phyloP scores from a whole-genome alignment of 2,329 filamentous ascomycete genomes.

The Fusarium multiceps region DNA sequence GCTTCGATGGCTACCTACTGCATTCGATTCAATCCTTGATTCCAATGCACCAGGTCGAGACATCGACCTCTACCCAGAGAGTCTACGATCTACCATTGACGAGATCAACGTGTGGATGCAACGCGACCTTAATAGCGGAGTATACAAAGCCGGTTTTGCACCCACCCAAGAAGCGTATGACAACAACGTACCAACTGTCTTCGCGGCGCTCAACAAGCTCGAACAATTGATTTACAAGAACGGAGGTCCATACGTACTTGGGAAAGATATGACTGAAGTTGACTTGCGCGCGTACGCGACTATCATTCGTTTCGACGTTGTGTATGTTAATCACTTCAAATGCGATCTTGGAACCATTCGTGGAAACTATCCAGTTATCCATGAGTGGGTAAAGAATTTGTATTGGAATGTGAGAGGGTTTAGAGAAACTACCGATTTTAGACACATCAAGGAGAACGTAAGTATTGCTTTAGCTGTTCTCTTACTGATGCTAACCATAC shows the following conservation, averaged over 20 bases:
- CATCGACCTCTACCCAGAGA: constrained; percentile 66
- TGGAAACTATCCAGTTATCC: constrained; percentile 72
- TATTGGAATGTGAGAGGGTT: constrained; percentile 72
- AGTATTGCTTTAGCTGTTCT: neutral
- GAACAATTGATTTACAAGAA: constrained; percentile 64
- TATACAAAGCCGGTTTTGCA: constrained; percentile 72
- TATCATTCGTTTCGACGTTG: constrained; percentile 73
- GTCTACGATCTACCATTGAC: constrained; percentile 68
- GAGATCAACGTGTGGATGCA: constrained; percentile 76
- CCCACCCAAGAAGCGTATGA: constrained; percentile 74
- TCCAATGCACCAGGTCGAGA: constrained; percentile 54
- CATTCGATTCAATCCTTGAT: constrained; percentile 70
- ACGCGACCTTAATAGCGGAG: constrained; percentile 59
- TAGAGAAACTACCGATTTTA: constrained; percentile 70
- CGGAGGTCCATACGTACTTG: constrained; percentile 70
- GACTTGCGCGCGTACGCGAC: constrained; percentile 76
- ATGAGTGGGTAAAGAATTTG: constrained; percentile 74
- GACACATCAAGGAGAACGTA: constrained; percentile 72
- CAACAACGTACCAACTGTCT: constrained; percentile 68
- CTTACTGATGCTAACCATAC: neutral
- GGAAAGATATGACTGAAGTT: constrained; percentile 72
- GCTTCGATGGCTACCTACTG: constrained; percentile 84
- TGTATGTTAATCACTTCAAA: constrained; percentile 74
- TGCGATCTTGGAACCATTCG: constrained; percentile 73
- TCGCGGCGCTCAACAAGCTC: constrained; percentile 71